Percentiles rank a stretch among this genome's conserved stretches.
These are phyloP conservation scores for Inonotus obliquus DNA, from an alignment of 1,284 basidiomycete species.

Conservation along the genomic window DNA sequence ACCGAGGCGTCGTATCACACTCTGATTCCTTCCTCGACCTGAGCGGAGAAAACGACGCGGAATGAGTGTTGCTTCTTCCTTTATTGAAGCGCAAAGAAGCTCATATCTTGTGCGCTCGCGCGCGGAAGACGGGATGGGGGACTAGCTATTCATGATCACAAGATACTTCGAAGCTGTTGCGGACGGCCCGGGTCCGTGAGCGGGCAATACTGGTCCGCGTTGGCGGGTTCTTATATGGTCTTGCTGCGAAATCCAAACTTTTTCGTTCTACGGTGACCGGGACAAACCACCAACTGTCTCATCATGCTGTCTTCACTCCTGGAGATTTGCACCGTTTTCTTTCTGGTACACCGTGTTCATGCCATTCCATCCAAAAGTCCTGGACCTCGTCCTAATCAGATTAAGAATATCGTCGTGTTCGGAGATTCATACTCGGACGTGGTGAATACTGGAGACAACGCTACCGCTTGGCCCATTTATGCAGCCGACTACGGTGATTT, in stretches of 20 bases:
- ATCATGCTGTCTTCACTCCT: background rate
- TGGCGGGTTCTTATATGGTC: too few relatives aligned
- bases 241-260: too few relatives aligned
- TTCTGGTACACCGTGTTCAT: background rate
- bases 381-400: conserved; percentile 28
- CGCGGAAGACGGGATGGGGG: background rate
- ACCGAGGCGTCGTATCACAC: too few relatives aligned
- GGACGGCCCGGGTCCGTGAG: background rate
- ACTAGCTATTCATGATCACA: background rate
- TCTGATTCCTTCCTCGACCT: too few relatives aligned
- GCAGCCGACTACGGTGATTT: conserved; percentile 36
- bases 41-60: too few relatives aligned
- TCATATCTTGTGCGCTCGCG: background rate
- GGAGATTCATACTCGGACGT: conserved; percentile 45
- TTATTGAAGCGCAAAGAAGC: background rate
- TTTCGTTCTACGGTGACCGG: too few relatives aligned
- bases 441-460: conserved; percentile 32
- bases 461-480: conserved; percentile 40
- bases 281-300: background rate
- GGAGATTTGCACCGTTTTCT: background rate
- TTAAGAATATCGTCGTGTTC: conserved; percentile 41
- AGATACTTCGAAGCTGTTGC: background rate
- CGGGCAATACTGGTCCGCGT: background rate
- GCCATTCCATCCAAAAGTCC: background rate
- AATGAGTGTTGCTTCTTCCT: too few relatives aligned